Percentiles rank a stretch among this genome's conserved stretches.
Conservation (phyloP, 805 yeast species). For the Candida palmyrensis region DNA sequence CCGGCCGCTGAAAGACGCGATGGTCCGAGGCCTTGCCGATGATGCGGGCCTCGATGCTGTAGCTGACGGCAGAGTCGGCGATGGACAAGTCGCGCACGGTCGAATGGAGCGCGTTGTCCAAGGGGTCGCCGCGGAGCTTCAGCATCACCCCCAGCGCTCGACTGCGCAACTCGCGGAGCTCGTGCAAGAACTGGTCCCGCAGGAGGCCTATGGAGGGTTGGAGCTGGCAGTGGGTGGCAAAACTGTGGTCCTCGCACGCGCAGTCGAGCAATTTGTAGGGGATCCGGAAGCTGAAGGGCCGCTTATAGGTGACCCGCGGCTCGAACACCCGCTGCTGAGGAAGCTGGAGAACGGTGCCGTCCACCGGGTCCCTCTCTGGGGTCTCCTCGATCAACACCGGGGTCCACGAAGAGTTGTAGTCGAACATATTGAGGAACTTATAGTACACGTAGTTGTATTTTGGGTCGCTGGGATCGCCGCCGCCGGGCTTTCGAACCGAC, state of each 20-base stretch:
- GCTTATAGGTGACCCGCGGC: constrained; percentile 21
- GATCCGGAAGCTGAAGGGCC: constrained; percentile 21
- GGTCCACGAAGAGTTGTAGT: constrained; percentile 26
- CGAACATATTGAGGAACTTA: constrained; percentile 28
- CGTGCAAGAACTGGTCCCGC: constrained; percentile 18
- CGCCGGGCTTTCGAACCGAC: constrained; percentile 12
- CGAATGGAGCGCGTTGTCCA: constrained; percentile 6
- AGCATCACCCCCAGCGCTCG: background rate
- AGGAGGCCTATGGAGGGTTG: constrained; percentile 22
- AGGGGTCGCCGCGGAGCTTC: no score
- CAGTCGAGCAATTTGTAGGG: constrained; percentile 24
- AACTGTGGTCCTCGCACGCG: constrained; percentile 21
- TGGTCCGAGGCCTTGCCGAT: constrained; percentile 20
- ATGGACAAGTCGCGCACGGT: constrained; percentile 21
- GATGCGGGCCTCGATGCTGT: constrained; percentile 22
- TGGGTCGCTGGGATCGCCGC: constrained; percentile 12
- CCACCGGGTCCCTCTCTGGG: constrained; percentile 13
- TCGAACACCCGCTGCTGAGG: constrained; percentile 13
- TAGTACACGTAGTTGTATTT: constrained; percentile 18
- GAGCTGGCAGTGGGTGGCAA: constrained; percentile 19
- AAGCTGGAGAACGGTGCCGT: constrained; percentile 14
- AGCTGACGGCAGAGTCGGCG: constrained; percentile 22
- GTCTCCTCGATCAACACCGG: constrained; percentile 17
- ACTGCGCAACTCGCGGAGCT: constrained; percentile 11
- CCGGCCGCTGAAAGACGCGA: constrained; percentile 4